phyloP scores from a whole-genome alignment of 129 eudicot genomes.

The carrot (Daucus carota) region DH1_v3.0 NC_030387.2:35960001-35960500 shows the following conservation, averaged over 20 bases:
- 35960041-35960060: background rate
- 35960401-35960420: background rate
- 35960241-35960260: background rate
- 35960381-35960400: too few relatives aligned
- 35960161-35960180: background rate
- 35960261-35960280: background rate
- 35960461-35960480: too few relatives aligned
- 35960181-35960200: background rate
- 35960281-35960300: background rate
- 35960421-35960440: background rate
- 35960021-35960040: background rate
- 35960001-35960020: conserved; percentile 6
- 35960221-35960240: background rate
- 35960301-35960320: too few relatives aligned
- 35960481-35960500: too few relatives aligned
- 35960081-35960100: background rate
- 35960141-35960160: background rate
- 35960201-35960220: background rate
- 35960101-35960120: background rate
- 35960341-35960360: too few relatives aligned
- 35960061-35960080: background rate
- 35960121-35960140: background rate
- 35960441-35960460: too few relatives aligned
- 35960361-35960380: too few relatives aligned
- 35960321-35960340: background rate